Evolutionary conservation across 2,329 filamentous ascomycete genomes (phyloP), one percentile per base, ranked within the genome.

Genomic region (Alternaria panax): DNA sequence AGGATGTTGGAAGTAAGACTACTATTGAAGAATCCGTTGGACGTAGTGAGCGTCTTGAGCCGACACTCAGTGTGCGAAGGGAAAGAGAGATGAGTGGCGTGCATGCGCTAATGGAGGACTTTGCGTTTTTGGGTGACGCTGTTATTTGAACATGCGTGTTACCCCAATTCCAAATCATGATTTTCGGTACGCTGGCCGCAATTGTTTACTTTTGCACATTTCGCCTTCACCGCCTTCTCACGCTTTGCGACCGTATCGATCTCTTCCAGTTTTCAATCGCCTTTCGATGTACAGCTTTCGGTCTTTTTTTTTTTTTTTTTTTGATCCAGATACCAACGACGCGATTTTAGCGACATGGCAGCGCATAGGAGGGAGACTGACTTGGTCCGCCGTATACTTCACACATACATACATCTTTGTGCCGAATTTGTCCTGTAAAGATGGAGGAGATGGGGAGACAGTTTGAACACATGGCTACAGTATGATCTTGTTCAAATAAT

Each of bases 91-190:
- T 68, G 28, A 75, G 66, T 46, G 69, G 70, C 18, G 42, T 74
- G 0, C 65, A 66, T 34, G 58, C 59, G 48, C 63, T 78, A 2
- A 69, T 78, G 57, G 66, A 67, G 38, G 75, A 77, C n/a, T 78
- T 78, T 56, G 67, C 62, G 0, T 78, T 76, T 27, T 59, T 78
- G 2, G 69, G 74, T 5, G 74, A 74, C 14, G 62, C 70, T 7
- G 75, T 78, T 25, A 51, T 70, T 5, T 76, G 41, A 69, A 20
- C 25, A 20, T 51, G 40, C 20, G n/a, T 40, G n/a, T 43, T 34
- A 24, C 11, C 12, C 38, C 47, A 32, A 50, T 20, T 16, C 1
- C 6, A 8, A 40, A 12, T 12, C 38, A 41, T 41, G 20, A 8
- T 14, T 24, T 24, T 24, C 12, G 5, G 16, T n/a, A 36, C 32